phyloP scores from a whole-genome alignment of 106 monocot genomes.

The Dioscorea zingiberensis region DNA sequence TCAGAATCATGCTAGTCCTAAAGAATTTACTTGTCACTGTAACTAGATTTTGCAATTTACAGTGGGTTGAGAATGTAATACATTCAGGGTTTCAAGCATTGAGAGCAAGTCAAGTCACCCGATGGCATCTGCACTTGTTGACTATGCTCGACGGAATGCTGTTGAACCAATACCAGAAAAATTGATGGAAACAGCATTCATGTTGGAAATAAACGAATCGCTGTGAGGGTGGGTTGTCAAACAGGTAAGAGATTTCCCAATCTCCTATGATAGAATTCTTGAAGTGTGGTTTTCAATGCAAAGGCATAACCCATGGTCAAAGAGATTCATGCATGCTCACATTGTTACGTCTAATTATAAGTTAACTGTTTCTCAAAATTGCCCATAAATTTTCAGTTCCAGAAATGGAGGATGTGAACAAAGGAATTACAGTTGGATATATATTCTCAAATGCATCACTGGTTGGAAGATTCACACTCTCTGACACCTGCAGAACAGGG shows the following conservation, averaged over 20 bases:
- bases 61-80: too few species aligned
- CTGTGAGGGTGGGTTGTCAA: constrained; percentile 50
- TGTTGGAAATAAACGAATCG: constrained; percentile 81
- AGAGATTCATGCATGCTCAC: too few species aligned
- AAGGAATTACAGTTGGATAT: constrained; percentile 64
- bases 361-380: too few species aligned
- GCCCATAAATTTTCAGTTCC: constrained; percentile 40
- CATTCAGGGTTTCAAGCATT: constrained; percentile 81
- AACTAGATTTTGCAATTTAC: too few species aligned
- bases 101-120: constrained; percentile 97
- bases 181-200: constrained; percentile 71
- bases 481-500: constrained; percentile 72
- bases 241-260: constrained; percentile 49
- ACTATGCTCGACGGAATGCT: constrained; percentile 61
- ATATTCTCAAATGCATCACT: constrained; percentile 33
- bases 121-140: constrained; percentile 80
- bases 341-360: too few species aligned
- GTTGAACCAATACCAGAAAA: constrained; percentile 66
- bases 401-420: constrained; percentile 24
- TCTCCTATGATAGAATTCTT: too few species aligned
- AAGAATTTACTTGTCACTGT: too few species aligned
- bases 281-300: too few species aligned
- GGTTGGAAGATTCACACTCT: constrained; percentile 64
- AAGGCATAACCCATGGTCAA: too few species aligned
- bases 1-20: too few species aligned